Percentiles rank a stretch among this genome's conserved stretches.
Evolutionary conservation across 2,329 filamentous ascomycete species (phyloP).

Genomic region (Coniochaeta pulveracea): DNA sequence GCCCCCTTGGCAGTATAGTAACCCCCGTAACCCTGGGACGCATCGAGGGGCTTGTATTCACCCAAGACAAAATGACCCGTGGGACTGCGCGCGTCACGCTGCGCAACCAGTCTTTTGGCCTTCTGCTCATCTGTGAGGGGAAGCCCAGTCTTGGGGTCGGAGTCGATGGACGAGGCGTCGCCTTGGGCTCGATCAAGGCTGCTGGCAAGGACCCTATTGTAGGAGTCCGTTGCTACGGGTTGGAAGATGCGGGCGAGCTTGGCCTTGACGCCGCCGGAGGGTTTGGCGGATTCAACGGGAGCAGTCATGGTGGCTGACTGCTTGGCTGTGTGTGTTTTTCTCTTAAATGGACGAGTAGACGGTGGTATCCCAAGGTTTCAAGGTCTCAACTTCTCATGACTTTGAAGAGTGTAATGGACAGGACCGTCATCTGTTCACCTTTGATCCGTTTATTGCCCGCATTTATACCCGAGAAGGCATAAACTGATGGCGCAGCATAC

Average conservation of each 20-base stretch:
- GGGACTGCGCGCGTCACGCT: neutral
- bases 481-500: too few species aligned
- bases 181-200: neutral
- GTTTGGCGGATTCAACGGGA: too few species aligned
- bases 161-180: neutral
- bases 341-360: too few species aligned
- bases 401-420: too few species aligned
- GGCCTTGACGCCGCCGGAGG: neutral
- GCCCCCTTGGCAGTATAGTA: constrained; percentile 1
- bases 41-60: neutral
- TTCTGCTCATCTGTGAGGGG: neutral
- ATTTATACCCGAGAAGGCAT: too few species aligned
- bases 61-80: neutral
- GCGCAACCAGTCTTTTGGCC: neutral
- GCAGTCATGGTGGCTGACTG: too few species aligned
- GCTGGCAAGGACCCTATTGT: neutral
- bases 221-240: neutral
- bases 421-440: too few species aligned
- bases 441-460: too few species aligned
- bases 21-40: constrained; percentile 1
- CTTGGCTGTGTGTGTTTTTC: too few species aligned
- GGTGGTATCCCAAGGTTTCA: too few species aligned
- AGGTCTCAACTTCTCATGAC: too few species aligned
- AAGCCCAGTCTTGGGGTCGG: neutral
- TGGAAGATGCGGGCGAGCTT: neutral